These are phyloP conservation scores for Fusarium scirpi DNA, from an alignment of 2,329 filamentous ascomycete species.

Conservation along the genomic window DNA sequence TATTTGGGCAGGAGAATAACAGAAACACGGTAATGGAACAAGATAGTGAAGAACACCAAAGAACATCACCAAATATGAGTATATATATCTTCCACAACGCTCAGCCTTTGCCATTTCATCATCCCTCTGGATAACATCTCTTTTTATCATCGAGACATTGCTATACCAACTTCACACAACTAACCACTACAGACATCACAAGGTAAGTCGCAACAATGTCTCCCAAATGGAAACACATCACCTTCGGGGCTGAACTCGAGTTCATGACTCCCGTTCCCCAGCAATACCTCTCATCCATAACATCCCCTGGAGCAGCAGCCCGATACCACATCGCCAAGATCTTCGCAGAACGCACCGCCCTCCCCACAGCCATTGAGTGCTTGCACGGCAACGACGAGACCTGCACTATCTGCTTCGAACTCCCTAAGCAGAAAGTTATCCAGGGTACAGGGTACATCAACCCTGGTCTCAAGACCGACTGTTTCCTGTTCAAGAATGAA, in stretches of 20 bases:
- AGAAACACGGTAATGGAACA: no score
- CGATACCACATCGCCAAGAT: conserved; percentile 15
- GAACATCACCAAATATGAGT: background rate
- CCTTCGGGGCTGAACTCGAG: conserved; percentile 44
- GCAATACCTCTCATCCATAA: background rate
- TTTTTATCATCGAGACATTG: background rate
- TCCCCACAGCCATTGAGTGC: conserved; percentile 24
- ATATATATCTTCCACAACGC: background rate
- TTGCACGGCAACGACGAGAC: background rate
- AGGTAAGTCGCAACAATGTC: conserved; percentile 4
- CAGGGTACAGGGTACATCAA: background rate
- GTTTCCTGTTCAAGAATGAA: conserved; percentile 35
- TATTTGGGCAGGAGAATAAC: background rate
- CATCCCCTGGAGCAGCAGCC: background rate
- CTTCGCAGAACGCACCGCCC: background rate
- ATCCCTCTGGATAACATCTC: background rate
- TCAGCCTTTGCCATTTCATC: background rate
- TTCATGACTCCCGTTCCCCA: conserved; percentile 27
- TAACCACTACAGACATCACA: background rate
- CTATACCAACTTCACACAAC: background rate
- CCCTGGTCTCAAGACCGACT: background rate
- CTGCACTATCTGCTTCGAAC: conserved; percentile 11
- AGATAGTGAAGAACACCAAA: background rate
- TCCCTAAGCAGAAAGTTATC: background rate
- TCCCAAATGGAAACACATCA: conserved; percentile 6